Conservation (phyloP, 371 early-diverging fungal species). For the Mucor velutinosus region DNA sequence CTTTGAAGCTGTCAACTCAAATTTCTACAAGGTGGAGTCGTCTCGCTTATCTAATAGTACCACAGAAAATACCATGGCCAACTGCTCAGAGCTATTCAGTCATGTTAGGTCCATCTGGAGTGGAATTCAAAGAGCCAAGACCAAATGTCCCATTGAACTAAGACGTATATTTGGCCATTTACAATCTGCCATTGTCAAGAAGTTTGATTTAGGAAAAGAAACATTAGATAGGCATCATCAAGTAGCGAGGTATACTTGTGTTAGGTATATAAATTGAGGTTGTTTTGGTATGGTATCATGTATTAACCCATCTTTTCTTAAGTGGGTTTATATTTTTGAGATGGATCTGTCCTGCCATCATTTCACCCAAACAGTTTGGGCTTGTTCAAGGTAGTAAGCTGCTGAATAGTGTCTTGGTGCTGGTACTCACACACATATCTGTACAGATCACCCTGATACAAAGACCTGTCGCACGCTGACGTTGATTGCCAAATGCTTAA, state of each 20-base stretch:
- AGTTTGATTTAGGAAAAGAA: constrained; percentile 29
- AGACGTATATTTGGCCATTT: constrained; percentile 57
- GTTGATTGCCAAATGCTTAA: constrained; percentile 80
- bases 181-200: constrained; percentile 40
- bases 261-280: constrained; percentile 27
- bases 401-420: not conserved
- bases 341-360: constrained; percentile 83
- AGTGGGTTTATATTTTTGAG: constrained; percentile 85
- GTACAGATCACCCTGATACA: constrained; percentile 63
- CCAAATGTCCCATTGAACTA: constrained; percentile 40
- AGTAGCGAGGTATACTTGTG: constrained; percentile 52
- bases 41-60: constrained; percentile 21
- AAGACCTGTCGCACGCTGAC: constrained; percentile 71
- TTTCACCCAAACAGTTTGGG: constrained; percentile 80
- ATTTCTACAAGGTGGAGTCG: constrained; percentile 23
- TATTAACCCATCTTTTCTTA: constrained; percentile 2
- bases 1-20: not conserved
- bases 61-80: constrained; percentile 11
- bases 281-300: not conserved
- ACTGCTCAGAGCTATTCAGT: constrained; percentile 19
- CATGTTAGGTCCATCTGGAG: constrained; percentile 23
- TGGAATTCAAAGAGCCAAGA: constrained; percentile 24
- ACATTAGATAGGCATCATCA: constrained; percentile 24
- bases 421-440: not conserved
- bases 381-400: constrained; percentile 57